Base-by-base conservation (phyloP, 768 basidiomycete species). In the Crassisporium funariophilum region DNA sequence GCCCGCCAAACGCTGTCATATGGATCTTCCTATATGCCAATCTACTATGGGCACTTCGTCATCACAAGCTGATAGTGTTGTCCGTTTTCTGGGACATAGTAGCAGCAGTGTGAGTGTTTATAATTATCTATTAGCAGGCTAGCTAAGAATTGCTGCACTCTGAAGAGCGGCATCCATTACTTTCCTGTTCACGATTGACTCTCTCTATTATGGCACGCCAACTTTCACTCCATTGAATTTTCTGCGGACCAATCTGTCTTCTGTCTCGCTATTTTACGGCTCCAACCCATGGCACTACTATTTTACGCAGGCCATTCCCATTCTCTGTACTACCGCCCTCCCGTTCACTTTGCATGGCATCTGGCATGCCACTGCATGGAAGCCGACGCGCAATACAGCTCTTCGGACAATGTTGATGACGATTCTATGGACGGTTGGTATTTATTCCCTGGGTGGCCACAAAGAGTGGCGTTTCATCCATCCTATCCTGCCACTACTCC, bases 391-490 rank as follows among this genome's bases (percentile, higher is more conserved):
- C 35, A 55, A 70, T 38, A 54, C 56, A 3, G 62, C 68, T 2
- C 51, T 76, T 19, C 65, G 56, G 34, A 71, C 68, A 15, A 73
- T 92, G 59, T 63, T 82, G 0, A 69, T 66, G 2, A 66, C 74
- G 19, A 54, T 86, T 2, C 51, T 69, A 15, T 91, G 88, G 86
- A 83, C 86, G 0, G 62, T 85, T 22, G 57, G 60, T 2, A 62
- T 87, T 5, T 93, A 91, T 62, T 98, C 95, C 6, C 50, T 88
- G 3, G 76, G 88, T 2, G 86, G 88, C 1, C 97, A 99, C 71
- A 98, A 98, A 59, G 97, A 99, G 74, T 98, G 94, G 93, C 78
- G 97, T 6, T 98, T 99, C 70, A 71, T 98, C 5, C 95, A 98
- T 54, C 94, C 95, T 0, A 63, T 98, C 15, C 73, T 98, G 3